Conservation (phyloP, 2,329 filamentous ascomycete genomes). For the Fusarium sp. region DNA sequence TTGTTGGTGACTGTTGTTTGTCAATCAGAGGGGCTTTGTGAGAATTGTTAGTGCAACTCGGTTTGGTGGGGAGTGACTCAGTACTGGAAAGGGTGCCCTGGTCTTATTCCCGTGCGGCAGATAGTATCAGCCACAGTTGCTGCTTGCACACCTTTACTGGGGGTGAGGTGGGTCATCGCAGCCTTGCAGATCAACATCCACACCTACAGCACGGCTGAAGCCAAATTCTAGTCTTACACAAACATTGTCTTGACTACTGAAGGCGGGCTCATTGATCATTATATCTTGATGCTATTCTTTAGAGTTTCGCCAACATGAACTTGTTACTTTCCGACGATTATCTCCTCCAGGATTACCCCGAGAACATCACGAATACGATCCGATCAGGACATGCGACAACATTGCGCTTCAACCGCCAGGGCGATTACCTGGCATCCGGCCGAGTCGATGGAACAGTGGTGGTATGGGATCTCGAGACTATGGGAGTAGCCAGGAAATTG, state of each 20-base stretch:
- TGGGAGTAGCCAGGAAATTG: constrained; percentile 93
- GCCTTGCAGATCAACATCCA: constrained; percentile 50
- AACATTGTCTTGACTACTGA: constrained; percentile 33
- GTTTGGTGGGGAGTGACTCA: constrained; percentile 16
- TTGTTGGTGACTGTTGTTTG: constrained; percentile 28
- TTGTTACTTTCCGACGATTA: constrained; percentile 71
- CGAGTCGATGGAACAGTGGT: constrained; percentile 94
- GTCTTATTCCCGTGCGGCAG: constrained; percentile 2
- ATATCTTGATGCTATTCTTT: not conserved
- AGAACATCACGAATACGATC: constrained; percentile 88
- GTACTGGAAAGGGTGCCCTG: not conserved
- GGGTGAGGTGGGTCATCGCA: constrained; percentile 36
- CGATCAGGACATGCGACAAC: constrained; percentile 76
- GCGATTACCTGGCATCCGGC: constrained; percentile 94
- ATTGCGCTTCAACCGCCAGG: constrained; percentile 90
- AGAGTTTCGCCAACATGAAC: constrained; percentile 60
- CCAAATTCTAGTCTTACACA: constrained; percentile 36
- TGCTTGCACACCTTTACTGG: constrained; percentile 30
- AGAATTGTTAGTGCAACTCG: constrained; percentile 46
- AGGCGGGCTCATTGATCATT: constrained; percentile 17
- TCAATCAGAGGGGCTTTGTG: constrained; percentile 39
- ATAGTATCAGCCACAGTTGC: constrained; percentile 28
- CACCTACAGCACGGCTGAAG: constrained; percentile 42
- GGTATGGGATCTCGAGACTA: constrained; percentile 97
- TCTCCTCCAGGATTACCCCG: constrained; percentile 84